Conservation (phyloP, 2,329 filamentous ascomycete species). For the Metarhizium guizhouense region DNA sequence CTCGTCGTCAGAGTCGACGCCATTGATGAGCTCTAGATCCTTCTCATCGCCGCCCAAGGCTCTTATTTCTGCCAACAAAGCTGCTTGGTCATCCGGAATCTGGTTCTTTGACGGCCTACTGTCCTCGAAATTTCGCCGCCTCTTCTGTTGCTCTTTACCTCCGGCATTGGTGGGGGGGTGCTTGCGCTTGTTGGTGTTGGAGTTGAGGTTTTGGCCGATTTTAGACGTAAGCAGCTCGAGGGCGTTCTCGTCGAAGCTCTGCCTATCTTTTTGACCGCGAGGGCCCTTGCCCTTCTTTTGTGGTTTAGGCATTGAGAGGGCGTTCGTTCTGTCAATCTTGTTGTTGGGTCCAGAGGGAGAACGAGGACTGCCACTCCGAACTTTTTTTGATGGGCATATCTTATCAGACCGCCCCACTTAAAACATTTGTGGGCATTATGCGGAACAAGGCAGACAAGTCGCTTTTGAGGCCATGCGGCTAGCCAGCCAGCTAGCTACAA, state of each 20-base stretch:
- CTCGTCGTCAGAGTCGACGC: conserved; percentile 34
- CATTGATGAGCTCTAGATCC: conserved; percentile 52
- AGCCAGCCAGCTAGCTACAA: too few species aligned
- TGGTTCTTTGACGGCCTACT: conserved; percentile 14
- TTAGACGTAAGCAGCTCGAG: conserved; percentile 45
- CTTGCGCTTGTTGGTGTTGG: conserved; percentile 35
- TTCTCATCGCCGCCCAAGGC: conserved; percentile 57
- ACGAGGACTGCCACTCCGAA: conserved; percentile 1
- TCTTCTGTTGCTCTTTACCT: conserved; percentile 25
- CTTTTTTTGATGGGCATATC: conserved; percentile 11
- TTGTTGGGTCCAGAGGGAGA: background rate
- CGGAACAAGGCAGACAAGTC: background rate
- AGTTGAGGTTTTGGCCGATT: conserved; percentile 43
- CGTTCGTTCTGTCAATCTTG: background rate
- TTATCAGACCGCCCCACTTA: conserved; percentile 10
- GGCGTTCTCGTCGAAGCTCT: conserved; percentile 37
- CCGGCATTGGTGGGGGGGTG: conserved; percentile 26
- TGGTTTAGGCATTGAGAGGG: conserved; percentile 22
- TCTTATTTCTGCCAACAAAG: conserved; percentile 53
- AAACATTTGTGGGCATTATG: background rate
- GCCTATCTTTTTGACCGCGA: conserved; percentile 12
- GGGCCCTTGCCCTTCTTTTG: conserved; percentile 28
- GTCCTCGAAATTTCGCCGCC: conserved; percentile 24
- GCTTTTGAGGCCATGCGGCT: background rate
- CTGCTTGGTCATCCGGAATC: conserved; percentile 22